These are phyloP conservation scores for Pseudofabraea citricarpa DNA, from an alignment of 2,329 filamentous ascomycete genomes.

Conservation along the genomic window DNA sequence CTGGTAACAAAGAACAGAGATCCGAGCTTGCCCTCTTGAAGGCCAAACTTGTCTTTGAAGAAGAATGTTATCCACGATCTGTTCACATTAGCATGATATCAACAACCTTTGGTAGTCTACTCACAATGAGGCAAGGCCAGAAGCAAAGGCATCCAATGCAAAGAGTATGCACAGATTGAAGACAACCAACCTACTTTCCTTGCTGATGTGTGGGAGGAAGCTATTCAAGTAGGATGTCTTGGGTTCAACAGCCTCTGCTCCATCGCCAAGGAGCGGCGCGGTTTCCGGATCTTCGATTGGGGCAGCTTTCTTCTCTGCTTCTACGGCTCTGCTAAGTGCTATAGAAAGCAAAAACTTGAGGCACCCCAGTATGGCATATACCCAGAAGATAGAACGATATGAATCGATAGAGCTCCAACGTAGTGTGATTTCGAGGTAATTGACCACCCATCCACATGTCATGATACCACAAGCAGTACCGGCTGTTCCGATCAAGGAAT, in stretches of 20 bases:
- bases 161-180: slow-evolving; percentile 63
- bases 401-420: slow-evolving; percentile 41
- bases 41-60: slow-evolving; percentile 43
- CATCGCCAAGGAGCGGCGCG: slow-evolving; percentile 22
- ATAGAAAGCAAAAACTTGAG: slow-evolving; percentile 51
- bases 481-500: slow-evolving; percentile 51
- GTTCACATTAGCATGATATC: slow-evolving; percentile 35
- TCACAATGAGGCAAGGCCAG: slow-evolving; percentile 61
- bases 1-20: slow-evolving; percentile 50
- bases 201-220: slow-evolving; percentile 53
- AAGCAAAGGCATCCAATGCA: slow-evolving; percentile 63
- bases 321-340: slow-evolving; percentile 37
- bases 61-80: slow-evolving; percentile 55
- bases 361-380: slow-evolving; percentile 51
- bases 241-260: slow-evolving; percentile 12
- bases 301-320: slow-evolving; percentile 30
- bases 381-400: slow-evolving; percentile 52
- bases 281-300: slow-evolving; percentile 24
- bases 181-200: slow-evolving; percentile 48
- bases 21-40: slow-evolving; percentile 46
- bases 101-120: slow-evolving; percentile 38
- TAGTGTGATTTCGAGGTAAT: slow-evolving; percentile 37
- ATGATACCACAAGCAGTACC: slow-evolving; percentile 58
- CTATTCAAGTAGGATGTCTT: slow-evolving; percentile 17
- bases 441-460: slow-evolving; percentile 54